Percentiles rank a stretch among this genome's conserved stretches.
Conservation (phyloP, 2,329 filamentous ascomycete genomes). For the Sclerotinia subarctica region DNA sequence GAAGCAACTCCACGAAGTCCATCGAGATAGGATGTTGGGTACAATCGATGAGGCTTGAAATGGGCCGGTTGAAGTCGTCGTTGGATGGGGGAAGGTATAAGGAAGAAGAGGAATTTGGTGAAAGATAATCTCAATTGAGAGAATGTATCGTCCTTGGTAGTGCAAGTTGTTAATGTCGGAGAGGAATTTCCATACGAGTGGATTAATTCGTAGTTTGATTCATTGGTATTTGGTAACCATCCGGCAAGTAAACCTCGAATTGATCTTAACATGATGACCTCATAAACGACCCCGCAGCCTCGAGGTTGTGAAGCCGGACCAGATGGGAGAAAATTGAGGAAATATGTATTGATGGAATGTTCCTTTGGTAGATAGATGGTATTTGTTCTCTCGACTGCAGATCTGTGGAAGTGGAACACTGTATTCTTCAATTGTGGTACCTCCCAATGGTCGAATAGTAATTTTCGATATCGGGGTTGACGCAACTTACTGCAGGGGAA, state of each 20-base stretch:
- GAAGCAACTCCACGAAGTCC: slow-evolving; percentile 50
- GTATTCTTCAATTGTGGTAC: not conserved
- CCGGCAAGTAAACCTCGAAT: slow-evolving; percentile 12
- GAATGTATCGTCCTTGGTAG: slow-evolving; percentile 10
- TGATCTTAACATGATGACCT: slow-evolving; percentile 16
- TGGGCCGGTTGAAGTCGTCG: slow-evolving; percentile 34
- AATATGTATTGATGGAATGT: not conserved
- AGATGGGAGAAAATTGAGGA: not conserved
- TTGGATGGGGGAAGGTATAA: slow-evolving; percentile 38
- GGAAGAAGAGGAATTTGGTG: slow-evolving; percentile 16
- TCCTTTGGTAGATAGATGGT: not conserved
- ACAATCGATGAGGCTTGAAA: slow-evolving; percentile 33
- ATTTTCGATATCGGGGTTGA: slow-evolving; percentile 3
- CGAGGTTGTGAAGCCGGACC: not conserved
- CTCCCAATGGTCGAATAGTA: not conserved
- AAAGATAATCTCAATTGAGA: slow-evolving; percentile 2
- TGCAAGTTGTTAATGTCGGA: not conserved
- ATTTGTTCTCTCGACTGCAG: not conserved
- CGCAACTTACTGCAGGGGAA: slow-evolving; percentile 9
- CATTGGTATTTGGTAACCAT: slow-evolving; percentile 6
- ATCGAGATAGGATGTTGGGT: slow-evolving; percentile 46
- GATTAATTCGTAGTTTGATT: slow-evolving; percentile 18
- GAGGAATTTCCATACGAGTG: not conserved
- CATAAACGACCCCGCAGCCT: not conserved
- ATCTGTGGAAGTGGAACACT: slow-evolving; percentile 2